Evolutionary conservation across 441 rosid genomes (phyloP).

Genomic region (Cnidoscolus chayamansa): DNA sequence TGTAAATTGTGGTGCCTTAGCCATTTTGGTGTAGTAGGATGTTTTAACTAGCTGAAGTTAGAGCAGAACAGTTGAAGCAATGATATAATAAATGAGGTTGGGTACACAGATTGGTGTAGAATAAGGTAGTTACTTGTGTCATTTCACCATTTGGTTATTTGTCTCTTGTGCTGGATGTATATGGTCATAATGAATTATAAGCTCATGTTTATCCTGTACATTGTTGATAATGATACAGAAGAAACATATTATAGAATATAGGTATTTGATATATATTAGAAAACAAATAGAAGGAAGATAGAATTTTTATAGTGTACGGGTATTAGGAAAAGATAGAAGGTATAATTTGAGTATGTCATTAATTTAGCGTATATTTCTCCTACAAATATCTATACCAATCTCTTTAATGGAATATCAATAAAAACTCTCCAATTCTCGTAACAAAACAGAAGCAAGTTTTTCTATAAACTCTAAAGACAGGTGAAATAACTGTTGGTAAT

Average conservation of each 20-base stretch:
- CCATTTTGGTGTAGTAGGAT: neutral
- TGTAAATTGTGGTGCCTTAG: neutral
- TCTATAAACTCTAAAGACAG: neutral
- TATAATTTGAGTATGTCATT: no score
- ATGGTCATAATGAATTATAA: neutral
- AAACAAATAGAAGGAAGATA: no score
- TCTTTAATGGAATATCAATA: no score
- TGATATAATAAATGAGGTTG: neutral
- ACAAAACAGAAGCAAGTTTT: neutral
- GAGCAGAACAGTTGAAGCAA: neutral
- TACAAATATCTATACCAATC: no score
- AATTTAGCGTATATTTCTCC: no score
- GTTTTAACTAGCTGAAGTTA: neutral
- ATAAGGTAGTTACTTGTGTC: neutral
- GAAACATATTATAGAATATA: neutral
- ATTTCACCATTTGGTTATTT: neutral
- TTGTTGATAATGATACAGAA: conserved; percentile 1
- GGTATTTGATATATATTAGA: no score
- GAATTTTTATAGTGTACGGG: no score
- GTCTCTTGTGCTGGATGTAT: neutral
- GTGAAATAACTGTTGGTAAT: neutral
- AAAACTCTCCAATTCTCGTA: no score
- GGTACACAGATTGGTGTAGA: neutral
- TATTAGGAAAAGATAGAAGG: no score
- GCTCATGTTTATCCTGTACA: neutral